Base-by-base conservation (phyloP, 495 filamentous ascomycete species). In the Podospora fimiseda region DNA sequence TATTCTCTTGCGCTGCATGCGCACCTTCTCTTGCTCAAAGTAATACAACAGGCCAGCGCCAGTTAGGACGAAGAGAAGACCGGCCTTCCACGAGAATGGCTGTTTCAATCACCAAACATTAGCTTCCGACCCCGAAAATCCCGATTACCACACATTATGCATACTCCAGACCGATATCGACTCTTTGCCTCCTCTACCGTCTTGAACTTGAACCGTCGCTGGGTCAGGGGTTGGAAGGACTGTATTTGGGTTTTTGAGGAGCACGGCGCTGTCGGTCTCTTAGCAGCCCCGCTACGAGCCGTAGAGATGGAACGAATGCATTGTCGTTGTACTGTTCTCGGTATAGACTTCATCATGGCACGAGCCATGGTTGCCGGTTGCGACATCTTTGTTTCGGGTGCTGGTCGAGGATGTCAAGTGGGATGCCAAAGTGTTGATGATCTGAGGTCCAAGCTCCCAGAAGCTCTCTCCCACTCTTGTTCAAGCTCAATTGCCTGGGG, bases 81-180 rank as follows among this genome's bases (percentile, higher is more conserved):
- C 92, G 6, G 92, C 84, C 69, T 87, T 87, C 83, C 84, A 89
- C 41, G 89, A 94, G 74, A 98, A 96, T 30, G 92, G 92, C 83
- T 87, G 51, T 21, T 15, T n/a, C n/a, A n/a, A n/a, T 9, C 9
- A 23, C n/a, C 15, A 33, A n/a, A 53, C 1, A 53, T 60, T 51
- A 63, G 55, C 53, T 27, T 41, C 13, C n/a, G 39, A 7, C 19
- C 30, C 5, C 39, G 4, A 51, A 21, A 8, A 24, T 9, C 22
- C 15, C 3, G 51, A 7, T 40, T 30, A 45, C 41, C 27, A 42
- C 9, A 38, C 14, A 30, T 40, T 24, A 18, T 33, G 43, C 71
- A 56, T 72, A 76, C 73, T 22, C 78, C 78, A 43, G 73, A 77
- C 9, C 73, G 63, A 57, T 80, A 77, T 27, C 74, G 59, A 46